Percentiles rank a stretch among this genome's conserved stretches.
phyloP scores from a whole-genome alignment of 345 rosid genomes.

The Eucalyptus victrix region DNA sequence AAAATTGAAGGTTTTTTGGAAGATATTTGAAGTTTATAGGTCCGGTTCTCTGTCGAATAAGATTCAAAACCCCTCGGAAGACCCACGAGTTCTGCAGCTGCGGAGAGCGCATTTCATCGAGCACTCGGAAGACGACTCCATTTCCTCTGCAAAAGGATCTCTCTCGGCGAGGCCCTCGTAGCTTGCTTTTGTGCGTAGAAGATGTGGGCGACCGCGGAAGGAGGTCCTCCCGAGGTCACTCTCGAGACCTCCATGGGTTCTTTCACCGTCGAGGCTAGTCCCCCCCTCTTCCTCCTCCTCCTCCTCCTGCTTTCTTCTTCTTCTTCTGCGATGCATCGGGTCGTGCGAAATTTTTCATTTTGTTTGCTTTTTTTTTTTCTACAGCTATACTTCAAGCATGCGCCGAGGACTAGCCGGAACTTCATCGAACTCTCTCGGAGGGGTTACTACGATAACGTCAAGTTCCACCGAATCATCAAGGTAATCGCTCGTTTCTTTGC shows the following conservation, averaged over 20 bases:
- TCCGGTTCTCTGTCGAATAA: not conserved
- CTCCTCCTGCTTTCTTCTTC: not conserved
- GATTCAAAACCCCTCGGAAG: not conserved
- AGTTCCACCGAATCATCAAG: slow-evolving; percentile 90
- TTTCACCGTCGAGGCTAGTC: slow-evolving; percentile 69
- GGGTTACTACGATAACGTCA: slow-evolving; percentile 74
- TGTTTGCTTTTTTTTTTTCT: not conserved
- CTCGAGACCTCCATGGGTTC: slow-evolving; percentile 93
- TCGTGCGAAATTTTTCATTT: accelerated
- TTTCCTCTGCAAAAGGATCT: not conserved
- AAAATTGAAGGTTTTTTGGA: accelerated
- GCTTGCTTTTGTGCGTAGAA: not conserved
- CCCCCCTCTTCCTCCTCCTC: not conserved
- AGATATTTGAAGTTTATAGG: too few relatives aligned
- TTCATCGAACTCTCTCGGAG: slow-evolving; percentile 80
- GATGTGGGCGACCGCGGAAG: slow-evolving; percentile 78
- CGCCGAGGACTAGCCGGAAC: slow-evolving; percentile 94
- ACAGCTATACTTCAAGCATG: slow-evolving; percentile 78
- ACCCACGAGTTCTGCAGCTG: not conserved
- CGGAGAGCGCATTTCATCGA: not conserved
- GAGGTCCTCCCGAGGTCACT: slow-evolving; percentile 81
- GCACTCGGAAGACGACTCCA: not conserved
- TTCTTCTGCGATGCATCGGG: not conserved
- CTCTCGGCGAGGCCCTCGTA: not conserved
- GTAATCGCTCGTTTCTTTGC: slow-evolving; percentile 6